Percentiles rank a stretch among this genome's conserved stretches.
phyloP scores from a whole-genome alignment of 1,284 basidiomycete species.

The Anthracocystis walkeri region DNA sequence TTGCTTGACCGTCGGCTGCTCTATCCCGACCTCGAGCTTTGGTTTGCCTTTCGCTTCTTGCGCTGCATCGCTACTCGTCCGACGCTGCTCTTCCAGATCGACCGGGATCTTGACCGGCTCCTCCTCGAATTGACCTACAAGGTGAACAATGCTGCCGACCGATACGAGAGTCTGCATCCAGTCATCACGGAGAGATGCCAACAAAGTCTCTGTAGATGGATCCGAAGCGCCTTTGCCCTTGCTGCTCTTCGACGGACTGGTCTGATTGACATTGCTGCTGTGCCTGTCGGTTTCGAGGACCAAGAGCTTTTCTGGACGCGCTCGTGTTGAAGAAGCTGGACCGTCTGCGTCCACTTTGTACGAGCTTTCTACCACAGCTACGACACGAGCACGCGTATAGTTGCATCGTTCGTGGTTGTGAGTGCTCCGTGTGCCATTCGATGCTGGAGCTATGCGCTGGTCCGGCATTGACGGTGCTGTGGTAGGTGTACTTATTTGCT shows the following conservation, averaged over 20 bases:
- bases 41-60: neutral
- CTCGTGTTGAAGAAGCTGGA: slow-evolving; percentile 10
- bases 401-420: slow-evolving; percentile 14
- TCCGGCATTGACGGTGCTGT: neutral
- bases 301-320: slow-evolving; percentile 35
- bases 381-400: slow-evolving; percentile 35
- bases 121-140: slow-evolving; percentile 51
- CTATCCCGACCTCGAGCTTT: slow-evolving; percentile 19
- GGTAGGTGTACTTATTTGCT: neutral
- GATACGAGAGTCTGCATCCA: slow-evolving; percentile 52
- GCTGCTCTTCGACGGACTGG: slow-evolving; percentile 1
- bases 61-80: neutral
- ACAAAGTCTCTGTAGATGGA: slow-evolving; percentile 9
- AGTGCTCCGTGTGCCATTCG: neutral
- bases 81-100: slow-evolving; percentile 1
- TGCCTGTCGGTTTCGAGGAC: slow-evolving; percentile 29
- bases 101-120: slow-evolving; percentile 14
- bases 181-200: slow-evolving; percentile 59
- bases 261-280: slow-evolving; percentile 15
- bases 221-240: neutral
- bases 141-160: slow-evolving; percentile 50
- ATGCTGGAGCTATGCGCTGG: neutral
- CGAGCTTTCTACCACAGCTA: slow-evolving; percentile 21
- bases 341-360: slow-evolving; percentile 15
- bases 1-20: neutral